phyloP scores from a whole-genome alignment of 305 asterid genomes.

The Solanum hybrid region DNA sequence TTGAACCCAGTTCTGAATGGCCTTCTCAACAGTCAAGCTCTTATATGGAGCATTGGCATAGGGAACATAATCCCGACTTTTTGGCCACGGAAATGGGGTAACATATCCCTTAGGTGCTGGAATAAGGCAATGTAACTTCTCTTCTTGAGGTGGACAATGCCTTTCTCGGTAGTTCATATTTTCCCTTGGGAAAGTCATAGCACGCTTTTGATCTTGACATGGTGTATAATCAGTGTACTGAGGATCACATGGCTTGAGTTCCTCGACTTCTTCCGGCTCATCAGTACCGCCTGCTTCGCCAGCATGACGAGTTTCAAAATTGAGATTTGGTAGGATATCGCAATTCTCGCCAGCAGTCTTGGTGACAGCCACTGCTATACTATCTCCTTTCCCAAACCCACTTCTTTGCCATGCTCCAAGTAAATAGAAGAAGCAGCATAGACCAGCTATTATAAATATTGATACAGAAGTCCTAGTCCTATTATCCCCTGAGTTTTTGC shows the following conservation, averaged over 20 bases:
- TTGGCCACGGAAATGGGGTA: conserved; percentile 93
- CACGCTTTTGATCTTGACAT: conserved; percentile 91
- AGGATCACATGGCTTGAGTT: conserved; percentile 52
- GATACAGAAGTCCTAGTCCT: conserved; percentile 83
- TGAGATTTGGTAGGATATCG: conserved; percentile 63
- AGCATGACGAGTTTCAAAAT: conserved; percentile 76
- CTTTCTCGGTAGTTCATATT: conserved; percentile 92
- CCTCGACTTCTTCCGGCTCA: conserved; percentile 37
- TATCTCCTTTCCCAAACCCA: conserved; percentile 93
- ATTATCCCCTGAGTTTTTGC: conserved; percentile 58
- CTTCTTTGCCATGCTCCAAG: conserved; percentile 99
- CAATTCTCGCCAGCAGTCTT: conserved; percentile 58
- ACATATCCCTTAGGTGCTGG: conserved; percentile 97
- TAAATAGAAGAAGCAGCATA: conserved; percentile 91
- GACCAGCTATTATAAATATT: conserved; percentile 73
- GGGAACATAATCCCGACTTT: conserved; percentile 94
- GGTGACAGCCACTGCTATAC: conserved; percentile 74
- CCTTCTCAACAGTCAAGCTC: conserved; percentile 96
- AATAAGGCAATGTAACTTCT: conserved; percentile 83
- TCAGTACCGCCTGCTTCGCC: conserved; percentile 61
- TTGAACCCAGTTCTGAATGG: conserved; percentile 96
- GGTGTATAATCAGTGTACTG: conserved; percentile 87
- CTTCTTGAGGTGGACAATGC: conserved; percentile 76
- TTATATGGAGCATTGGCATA: conserved; percentile 95
- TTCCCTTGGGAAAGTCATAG: conserved; percentile 90